phyloP scores from a whole-genome alignment of 306 rosid genomes.

The Heteromeles arbutifolia region DNA sequence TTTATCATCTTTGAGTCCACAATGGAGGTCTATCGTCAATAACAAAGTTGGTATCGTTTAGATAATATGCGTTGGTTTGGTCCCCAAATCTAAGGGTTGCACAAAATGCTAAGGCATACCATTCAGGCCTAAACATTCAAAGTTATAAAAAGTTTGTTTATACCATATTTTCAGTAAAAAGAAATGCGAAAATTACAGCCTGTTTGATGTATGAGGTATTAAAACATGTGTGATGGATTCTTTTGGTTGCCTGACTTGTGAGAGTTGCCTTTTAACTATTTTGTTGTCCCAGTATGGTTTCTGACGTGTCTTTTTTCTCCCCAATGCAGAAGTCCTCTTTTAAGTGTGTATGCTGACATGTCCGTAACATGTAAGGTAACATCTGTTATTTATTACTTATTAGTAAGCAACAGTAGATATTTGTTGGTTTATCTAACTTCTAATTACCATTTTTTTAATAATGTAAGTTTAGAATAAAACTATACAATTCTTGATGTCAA shows the following conservation, averaged over 20 bases:
- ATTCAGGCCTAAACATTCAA: neutral
- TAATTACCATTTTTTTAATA: neutral
- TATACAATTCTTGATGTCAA: neutral
- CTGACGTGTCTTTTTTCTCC: constrained; percentile 7
- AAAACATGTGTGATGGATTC: neutral
- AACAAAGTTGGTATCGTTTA: neutral
- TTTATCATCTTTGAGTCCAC: neutral
- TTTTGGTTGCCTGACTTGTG: neutral
- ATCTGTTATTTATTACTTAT: neutral
- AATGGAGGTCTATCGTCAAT: neutral
- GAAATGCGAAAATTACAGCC: neutral
- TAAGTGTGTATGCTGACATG: constrained; percentile 98
- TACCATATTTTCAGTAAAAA: neutral
- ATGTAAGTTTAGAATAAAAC: neutral
- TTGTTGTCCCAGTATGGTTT: neutral
- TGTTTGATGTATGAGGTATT: neutral
- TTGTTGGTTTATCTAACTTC: neutral
- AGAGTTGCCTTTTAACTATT: neutral
- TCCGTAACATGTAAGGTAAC: constrained; percentile 89
- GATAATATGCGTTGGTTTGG: too few relatives aligned
- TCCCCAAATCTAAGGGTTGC: too few relatives aligned
- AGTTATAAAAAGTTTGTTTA: neutral
- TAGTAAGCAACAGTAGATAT: neutral
- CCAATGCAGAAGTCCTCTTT: constrained; percentile 80
- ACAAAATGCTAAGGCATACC: neutral